Base-by-base conservation (phyloP, 352 stramenopile genomes). In the Pythium pyrilobum region DNA sequence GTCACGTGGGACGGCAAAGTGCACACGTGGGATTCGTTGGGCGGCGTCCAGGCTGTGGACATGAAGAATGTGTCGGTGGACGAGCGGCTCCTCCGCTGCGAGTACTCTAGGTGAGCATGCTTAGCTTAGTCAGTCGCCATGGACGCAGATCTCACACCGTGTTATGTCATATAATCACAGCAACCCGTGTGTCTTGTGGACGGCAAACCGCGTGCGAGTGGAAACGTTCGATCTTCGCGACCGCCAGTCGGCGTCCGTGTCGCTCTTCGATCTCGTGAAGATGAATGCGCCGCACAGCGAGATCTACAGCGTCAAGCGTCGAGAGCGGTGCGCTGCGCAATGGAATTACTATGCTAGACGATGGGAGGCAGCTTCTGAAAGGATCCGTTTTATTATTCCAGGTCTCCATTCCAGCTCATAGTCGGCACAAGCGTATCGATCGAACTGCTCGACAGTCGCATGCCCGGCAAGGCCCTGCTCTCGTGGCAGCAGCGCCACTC, bases 171-270 rank as follows among this genome's bases (percentile, higher is more conserved):
- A 4, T 11, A 43, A 43, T 43, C 37, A 24, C 47, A 92, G 81
- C 25, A 79, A 92, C 36, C 81, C 81, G 6, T 72, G 79, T 23
- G 81, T 92, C 18, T 57, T 92, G 24, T 92, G 79, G 81, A 53
- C 63, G 29, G 69, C 66, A 31, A 85, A 76, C 32, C 67, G 66
- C 31, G 52, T 70, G 27, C 62, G 61, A 7, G 52, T 88, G 13
- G 54, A 56, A 7, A 71, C 65, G 1, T 36, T 88, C 15, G 81
- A 92, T 63, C 49, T 83, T 41, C 73, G 81, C 3, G 55, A 81
- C 28, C 60, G 65, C 69, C 18, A 53, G 49, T 25, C 37, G 8
- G 31, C 50, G 2, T 21, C 23, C 13, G 66, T 56, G 37, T 71
- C 66, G 21, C 49, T 92, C 7, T 88, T 86, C 62, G 74, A 89